Base-by-base conservation (phyloP, 257 asterid species). In the Penstemon barbatus region DNA sequence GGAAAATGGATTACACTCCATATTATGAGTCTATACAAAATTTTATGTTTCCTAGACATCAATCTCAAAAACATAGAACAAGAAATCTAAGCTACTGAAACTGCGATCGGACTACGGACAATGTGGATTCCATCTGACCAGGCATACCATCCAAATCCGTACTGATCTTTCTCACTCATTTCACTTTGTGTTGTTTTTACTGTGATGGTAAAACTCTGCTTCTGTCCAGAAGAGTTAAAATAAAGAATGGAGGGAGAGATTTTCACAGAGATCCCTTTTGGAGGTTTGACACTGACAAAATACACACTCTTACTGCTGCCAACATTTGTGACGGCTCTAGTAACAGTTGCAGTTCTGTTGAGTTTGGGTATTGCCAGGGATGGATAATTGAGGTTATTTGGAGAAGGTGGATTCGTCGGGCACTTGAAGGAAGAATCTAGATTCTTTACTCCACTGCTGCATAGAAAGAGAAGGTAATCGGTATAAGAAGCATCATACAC, bases 401-500 rank as follows among this genome's bases (percentile, higher is more conserved):
- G 80, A 4, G 81, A 60, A 33, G 77, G 74, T 15, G 87, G 64
- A 15, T 69, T 70, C 12, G 70, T 68, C 4, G 91, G 92, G 71
- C 97, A 92, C 51, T 56, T 72, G 75, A 85, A 87, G 25, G 82
- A 66, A 25, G 79, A 59, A 67, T 69, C 85, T 7, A 80, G 57
- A 71, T 50, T 70, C 50, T 61, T 71, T 5, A 61, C 6, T 10
- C 84, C 81, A 40, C 39, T 74, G 71, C 81, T 66, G 79, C 98
- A 89, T 55, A 86, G 78, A 72, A 77, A 90, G 76, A 79, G 83
- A 61, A 88, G 86, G 63, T 92, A 92, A 81, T 89, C 97, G 4
- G 61, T 56, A 74, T 87, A 83, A 40, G 98, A 84, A 44, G 97
- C 93, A n/a, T 89, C 86, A 12, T 92, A 92, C 46, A 92, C 77